Conservation (phyloP, 345 rosid genomes). For the Clausena lansium region DNA sequence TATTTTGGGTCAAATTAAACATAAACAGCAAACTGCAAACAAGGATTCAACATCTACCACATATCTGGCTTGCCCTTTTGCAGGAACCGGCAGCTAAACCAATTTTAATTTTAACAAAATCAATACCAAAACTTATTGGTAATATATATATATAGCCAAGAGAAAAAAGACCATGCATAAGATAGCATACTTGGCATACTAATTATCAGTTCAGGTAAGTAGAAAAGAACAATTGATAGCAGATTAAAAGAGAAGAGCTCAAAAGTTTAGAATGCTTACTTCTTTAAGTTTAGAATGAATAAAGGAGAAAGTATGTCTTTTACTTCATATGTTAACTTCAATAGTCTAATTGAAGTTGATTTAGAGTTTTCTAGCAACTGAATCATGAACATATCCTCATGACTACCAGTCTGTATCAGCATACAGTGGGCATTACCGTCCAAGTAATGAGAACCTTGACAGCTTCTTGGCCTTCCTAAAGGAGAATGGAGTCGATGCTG, state of each 20-base stretch:
- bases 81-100: neutral
- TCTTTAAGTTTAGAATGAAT: slow-evolving; percentile 2
- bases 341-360: neutral
- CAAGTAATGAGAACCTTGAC: slow-evolving; percentile 31
- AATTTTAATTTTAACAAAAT: neutral
- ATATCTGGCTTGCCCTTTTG: neutral
- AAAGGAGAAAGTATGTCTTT: neutral
- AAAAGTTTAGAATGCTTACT: neutral
- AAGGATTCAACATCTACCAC: neutral
- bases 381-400: neutral
- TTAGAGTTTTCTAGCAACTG: neutral
- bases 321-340: neutral
- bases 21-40: neutral
- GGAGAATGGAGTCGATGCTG: slow-evolving; percentile 31
- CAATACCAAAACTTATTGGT: neutral
- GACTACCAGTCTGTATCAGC: slow-evolving; percentile 33
- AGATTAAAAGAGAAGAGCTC: neutral
- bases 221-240: neutral
- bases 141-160: neutral
- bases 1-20: neutral
- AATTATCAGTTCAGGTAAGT: neutral
- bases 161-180: neutral
- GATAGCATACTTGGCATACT: no score
- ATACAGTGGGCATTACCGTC: slow-evolving; percentile 39
- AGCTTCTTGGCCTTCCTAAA: slow-evolving; percentile 32